Percentiles rank a stretch among this genome's conserved stretches.
These are phyloP conservation scores for Cryoendolithus antarcticus DNA, from an alignment of 2,329 filamentous ascomycete genomes.

Conservation along the genomic window DNA sequence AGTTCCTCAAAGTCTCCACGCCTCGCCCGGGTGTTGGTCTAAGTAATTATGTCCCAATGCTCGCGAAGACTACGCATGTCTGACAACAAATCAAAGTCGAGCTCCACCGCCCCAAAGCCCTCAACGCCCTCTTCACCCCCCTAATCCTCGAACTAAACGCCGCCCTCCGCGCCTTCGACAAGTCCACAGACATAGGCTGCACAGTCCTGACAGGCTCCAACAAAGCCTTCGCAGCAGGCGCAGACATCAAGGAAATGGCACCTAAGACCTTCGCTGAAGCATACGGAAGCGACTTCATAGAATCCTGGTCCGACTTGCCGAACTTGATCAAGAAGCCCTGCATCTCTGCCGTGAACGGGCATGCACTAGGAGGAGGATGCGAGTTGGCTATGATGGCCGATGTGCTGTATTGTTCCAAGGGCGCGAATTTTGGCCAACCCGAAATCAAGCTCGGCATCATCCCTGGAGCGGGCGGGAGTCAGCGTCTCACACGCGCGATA, in stretches of 20 bases:
- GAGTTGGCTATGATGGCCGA: slow-evolving; percentile 98
- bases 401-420: slow-evolving; percentile 77
- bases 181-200: slow-evolving; percentile 55
- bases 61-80: neutral
- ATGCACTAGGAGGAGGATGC: slow-evolving; percentile 88
- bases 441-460: slow-evolving; percentile 93
- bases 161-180: slow-evolving; percentile 59
- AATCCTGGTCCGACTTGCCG: slow-evolving; percentile 80
- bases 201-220: slow-evolving; percentile 81
- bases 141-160: slow-evolving; percentile 83
- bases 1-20: slow-evolving; percentile 69
- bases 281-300: slow-evolving; percentile 86
- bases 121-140: slow-evolving; percentile 85
- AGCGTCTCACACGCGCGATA: slow-evolving; percentile 64
- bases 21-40: slow-evolving; percentile 84
- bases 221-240: slow-evolving; percentile 87
- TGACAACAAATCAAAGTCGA: slow-evolving; percentile 53
- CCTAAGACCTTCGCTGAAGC: slow-evolving; percentile 78
- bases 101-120: slow-evolving; percentile 83
- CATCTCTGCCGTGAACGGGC: slow-evolving; percentile 86
- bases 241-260: slow-evolving; percentile 99
- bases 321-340: slow-evolving; percentile 83
- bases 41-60: slow-evolving; percentile 43
- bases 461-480: slow-evolving; percentile 82
- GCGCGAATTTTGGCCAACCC: slow-evolving; percentile 86